Evolutionary conservation across 768 basidiomycete genomes (phyloP).

Genomic region (Tricholoma terreum): DNA sequence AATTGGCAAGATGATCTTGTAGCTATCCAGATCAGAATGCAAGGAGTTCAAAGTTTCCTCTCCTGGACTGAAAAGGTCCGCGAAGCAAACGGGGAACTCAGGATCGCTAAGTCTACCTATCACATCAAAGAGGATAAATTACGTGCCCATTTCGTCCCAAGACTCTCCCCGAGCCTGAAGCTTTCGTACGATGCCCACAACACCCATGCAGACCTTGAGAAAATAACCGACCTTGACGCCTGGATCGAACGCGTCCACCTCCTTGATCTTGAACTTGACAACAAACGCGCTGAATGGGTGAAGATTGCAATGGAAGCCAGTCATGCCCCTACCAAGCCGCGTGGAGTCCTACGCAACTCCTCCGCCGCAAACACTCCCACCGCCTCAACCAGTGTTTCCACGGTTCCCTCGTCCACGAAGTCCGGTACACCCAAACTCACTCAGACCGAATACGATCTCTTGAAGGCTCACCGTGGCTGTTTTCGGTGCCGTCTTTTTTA

Average conservation of each 20-base stretch:
- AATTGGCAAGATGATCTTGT: not conserved
- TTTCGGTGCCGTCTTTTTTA: not conserved
- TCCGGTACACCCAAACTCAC: not conserved
- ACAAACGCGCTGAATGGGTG: not conserved
- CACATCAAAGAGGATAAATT: not conserved
- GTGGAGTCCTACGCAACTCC: not conserved
- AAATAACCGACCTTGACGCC: too few species aligned
- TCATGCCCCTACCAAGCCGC: not conserved
- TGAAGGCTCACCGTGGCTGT: not conserved
- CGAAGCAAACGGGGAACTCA: not conserved
- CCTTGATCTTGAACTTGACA: not conserved
- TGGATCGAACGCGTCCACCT: too few species aligned
- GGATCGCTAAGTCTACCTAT: not conserved
- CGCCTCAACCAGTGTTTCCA: not conserved
- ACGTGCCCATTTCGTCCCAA: too few species aligned
- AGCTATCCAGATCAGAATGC: not conserved
- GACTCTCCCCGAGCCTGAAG: too few species aligned
- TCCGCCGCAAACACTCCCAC: not conserved
- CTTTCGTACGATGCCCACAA: too few species aligned
- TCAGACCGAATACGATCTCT: not conserved
- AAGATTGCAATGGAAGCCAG: not conserved
- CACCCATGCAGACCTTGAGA: too few species aligned
- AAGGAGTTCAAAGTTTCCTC: not conserved
- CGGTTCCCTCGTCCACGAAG: not conserved
- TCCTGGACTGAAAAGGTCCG: not conserved